Evolutionary conservation across 1,284 basidiomycete genomes (phyloP), one percentile per base, ranked within the genome.

Genomic region (Ustilago shanxiensis): DNA sequence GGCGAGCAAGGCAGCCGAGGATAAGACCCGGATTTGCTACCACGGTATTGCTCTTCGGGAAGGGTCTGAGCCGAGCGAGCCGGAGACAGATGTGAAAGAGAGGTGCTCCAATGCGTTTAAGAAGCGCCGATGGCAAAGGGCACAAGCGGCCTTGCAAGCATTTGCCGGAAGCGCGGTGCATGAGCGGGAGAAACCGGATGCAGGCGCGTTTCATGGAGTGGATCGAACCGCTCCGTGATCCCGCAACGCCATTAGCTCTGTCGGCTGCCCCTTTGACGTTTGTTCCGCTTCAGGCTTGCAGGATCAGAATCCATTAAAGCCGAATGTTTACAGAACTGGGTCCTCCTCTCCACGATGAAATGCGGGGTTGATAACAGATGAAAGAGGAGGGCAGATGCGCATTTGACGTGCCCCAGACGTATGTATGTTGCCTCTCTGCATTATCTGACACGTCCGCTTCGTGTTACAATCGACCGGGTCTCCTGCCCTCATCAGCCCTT

Each of bases 171-270:
- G 64, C 60, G 64, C 60, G 60, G 60, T 72, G 69, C 69, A 72
- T 72, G 64, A 59, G 31, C 64, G 69, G 69, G 31, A 63, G 64
- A 72, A 72, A 66, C 59, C 60, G 64, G 69, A 31, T 29, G 58
- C 28, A 51, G 14, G n/a, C 26, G 37, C 22, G 35, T 57, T 59
- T 64, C 61, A 69, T 56, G 54, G 56, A 45, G 26, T 31, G 20
- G 22, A n/a, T n/a, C n/a, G n/a, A n/a, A 26, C 50, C 22, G 51
- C 60, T 63, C 56, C 56, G 51, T 33, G 13, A 22, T 16, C 10
- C 13, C 24, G 24, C 47, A 49, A 24, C 26, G 26, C 47, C 47
- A 28, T 49, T 49, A 24, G 47, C 26, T 49, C 47, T 16, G 24
- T 26, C 13, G 26, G 24, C 47, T 28, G 22, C 39, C 39, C 9